Conservation (phyloP, 371 early-diverging fungal species). For the Conidiobolus incongruus region DNA sequence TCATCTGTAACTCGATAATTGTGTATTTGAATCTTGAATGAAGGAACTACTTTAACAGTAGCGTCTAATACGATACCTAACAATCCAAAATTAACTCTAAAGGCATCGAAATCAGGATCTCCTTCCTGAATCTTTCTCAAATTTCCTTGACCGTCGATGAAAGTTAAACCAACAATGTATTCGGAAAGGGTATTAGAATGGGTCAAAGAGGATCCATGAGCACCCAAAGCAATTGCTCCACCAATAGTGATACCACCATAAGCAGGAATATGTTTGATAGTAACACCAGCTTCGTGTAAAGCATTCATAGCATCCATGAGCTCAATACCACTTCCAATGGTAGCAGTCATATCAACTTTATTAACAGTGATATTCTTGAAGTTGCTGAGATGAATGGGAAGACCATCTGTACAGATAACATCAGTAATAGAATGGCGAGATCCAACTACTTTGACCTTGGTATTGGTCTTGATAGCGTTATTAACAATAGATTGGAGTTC, state of each 20-base stretch:
- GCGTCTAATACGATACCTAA: not conserved
- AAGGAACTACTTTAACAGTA: not conserved
- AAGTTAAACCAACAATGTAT: not conserved
- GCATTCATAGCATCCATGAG: not conserved
- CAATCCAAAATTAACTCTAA: not conserved
- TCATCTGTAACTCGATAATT: not conserved
- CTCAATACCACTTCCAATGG: not conserved
- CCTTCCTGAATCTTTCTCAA: not conserved
- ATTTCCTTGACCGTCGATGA: not conserved
- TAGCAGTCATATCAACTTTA: not conserved
- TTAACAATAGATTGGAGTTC: not conserved
- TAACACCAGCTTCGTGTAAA: not conserved
- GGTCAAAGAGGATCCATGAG: conserved; percentile 1
- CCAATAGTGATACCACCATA: conserved; percentile 3
- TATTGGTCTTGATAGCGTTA: not conserved
- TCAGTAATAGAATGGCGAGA: not conserved
- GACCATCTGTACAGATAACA: conserved; percentile 3
- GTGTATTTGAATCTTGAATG: not conserved
- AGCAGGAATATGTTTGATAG: not conserved
- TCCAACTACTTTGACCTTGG: not conserved
- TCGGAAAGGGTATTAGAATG: conserved; percentile 1
- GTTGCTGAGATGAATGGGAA: not conserved
- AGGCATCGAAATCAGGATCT: not conserved
- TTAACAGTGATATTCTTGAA: not conserved
- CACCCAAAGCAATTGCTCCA: conserved; percentile 1